Base-by-base conservation (phyloP, 345 rosid species). In the Firmiana major region DNA sequence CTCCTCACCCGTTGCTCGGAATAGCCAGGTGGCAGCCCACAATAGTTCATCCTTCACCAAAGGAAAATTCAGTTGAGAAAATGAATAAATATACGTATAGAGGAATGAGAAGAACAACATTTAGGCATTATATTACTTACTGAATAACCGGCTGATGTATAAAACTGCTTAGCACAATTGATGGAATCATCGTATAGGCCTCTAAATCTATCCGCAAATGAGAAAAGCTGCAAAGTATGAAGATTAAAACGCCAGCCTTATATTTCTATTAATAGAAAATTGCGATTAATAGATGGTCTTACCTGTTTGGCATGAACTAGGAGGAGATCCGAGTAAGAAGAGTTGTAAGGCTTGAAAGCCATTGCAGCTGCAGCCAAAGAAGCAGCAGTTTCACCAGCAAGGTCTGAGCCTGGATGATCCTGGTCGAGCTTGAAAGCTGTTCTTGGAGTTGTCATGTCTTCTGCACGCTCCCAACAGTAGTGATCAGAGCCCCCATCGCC, bases 381-480 rank as follows among this genome's bases (percentile, higher is more conserved):
- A 15, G 94, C 94, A 10, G 94, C 90, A 5, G 94, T 92, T 87
- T 94, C 98, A 34, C 85, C 94, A 0, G 97, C 94, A 46, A 94
- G 84, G 79, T 94, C 97, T 0, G 97, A 92, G 21, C 97, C 95
- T 31, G 97, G 97, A 78, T 89, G 85, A 24, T 86, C 71, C 26
- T 77, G 76, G 75, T 94, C 97, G 40, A 94, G 81, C 84, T 87
- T 92, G 81, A 87, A 92, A 59, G 93, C 91, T 3, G 87, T 84
- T 76, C 97, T 86, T 21, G 93, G 85, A 71, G 97, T 94, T 63
- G 93, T 92, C 98, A 94, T 92, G 84, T 94, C 98, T 77, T 94
- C 97, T 0, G 95, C 83, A 17, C 97, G 74, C 81, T 92, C 91
- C 97, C 98, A 92, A 67, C 97, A 94, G 46, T 86, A 90, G 71